Evolutionary conservation across 352 stramenopile species (phyloP).

Genomic region (Pseudoperonospora humuli): DNA sequence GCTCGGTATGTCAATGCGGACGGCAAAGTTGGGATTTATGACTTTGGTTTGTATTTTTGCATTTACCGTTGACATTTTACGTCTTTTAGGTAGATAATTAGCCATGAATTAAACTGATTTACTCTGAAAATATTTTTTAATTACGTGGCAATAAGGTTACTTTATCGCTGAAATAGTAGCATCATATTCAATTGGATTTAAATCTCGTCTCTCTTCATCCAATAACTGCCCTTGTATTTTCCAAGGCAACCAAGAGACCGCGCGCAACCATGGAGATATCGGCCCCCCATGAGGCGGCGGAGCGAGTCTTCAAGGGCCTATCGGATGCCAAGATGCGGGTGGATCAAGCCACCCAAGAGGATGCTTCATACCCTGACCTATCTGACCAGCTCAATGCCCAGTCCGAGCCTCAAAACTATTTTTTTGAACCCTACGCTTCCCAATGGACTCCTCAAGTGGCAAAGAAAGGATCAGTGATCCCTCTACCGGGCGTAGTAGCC

Average conservation of each 20-base stretch:
- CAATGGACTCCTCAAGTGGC: conserved; percentile 76
- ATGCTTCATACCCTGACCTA: conserved; percentile 73
- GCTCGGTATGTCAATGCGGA: too few relatives aligned
- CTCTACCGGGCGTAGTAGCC: conserved; percentile 58
- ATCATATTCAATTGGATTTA: too few relatives aligned
- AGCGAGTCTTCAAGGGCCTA: conserved; percentile 58
- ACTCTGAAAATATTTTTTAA: too few relatives aligned
- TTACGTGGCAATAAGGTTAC: too few relatives aligned
- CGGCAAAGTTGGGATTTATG: too few relatives aligned
- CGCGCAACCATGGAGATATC: conserved; percentile 22
- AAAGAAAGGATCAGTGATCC: conserved; percentile 65
- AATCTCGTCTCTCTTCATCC: too few relatives aligned
- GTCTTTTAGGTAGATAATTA: too few relatives aligned
- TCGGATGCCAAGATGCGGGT: conserved; percentile 64
- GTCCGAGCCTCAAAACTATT: conserved; percentile 86
- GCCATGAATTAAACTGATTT: too few relatives aligned
- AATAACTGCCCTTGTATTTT: too few relatives aligned
- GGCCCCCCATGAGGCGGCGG: conserved; percentile 15
- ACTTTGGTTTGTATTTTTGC: too few relatives aligned
- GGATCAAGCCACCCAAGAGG: conserved; percentile 61
- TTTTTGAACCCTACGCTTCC: conserved; percentile 77
- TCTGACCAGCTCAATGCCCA: conserved; percentile 73
- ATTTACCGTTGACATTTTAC: too few relatives aligned
- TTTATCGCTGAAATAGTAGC: too few relatives aligned
- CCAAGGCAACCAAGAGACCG: conserved; percentile 4